Percentiles rank a stretch among this genome's conserved stretches.
Evolutionary conservation across 257 asterid species (phyloP).

Genomic region (Forsythia viridissima): DNA sequence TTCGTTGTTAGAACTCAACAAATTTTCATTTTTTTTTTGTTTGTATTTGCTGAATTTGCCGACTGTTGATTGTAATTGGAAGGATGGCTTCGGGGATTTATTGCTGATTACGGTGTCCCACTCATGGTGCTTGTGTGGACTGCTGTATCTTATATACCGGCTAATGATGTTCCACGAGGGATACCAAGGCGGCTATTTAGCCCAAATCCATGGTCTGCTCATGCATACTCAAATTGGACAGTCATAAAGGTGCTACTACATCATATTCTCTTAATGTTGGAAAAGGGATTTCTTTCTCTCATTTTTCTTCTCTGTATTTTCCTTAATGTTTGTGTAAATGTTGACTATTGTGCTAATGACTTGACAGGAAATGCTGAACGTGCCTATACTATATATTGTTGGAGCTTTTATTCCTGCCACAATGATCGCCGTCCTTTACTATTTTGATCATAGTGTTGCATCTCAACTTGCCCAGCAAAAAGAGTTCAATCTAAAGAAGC

Average conservation of each 20-base stretch:
- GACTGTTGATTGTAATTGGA: slow-evolving; percentile 23
- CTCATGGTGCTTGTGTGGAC: slow-evolving; percentile 94
- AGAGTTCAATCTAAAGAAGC: slow-evolving; percentile 94
- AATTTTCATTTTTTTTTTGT: not conserved
- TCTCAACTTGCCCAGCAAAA: slow-evolving; percentile 95
- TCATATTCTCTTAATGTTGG: slow-evolving; percentile 1
- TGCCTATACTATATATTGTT: slow-evolving; percentile 76
- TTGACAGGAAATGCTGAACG: slow-evolving; percentile 82
- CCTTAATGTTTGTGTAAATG: not conserved
- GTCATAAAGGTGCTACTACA: slow-evolving; percentile 68
- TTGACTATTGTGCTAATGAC: slow-evolving; percentile 6
- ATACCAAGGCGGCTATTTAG: slow-evolving; percentile 87
- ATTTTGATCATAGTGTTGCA: slow-evolving; percentile 97
- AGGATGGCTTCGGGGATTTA: slow-evolving; percentile 91
- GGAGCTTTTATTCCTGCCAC: slow-evolving; percentile 98
- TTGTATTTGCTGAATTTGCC: slow-evolving; percentile 14
- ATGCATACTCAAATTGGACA: slow-evolving; percentile 93
- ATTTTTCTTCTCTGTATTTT: slow-evolving; percentile 6
- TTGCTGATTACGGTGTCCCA: slow-evolving; percentile 97
- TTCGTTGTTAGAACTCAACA: not conserved
- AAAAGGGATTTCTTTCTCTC: not conserved
- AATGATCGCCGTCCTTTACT: slow-evolving; percentile 98
- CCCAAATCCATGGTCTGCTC: slow-evolving; percentile 97
- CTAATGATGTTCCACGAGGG: slow-evolving; percentile 65
- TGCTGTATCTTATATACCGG: slow-evolving; percentile 85